Evolutionary conservation across 371 early-diverging fungal genomes (phyloP).

Genomic region (Saksenaea vasiformis): DNA sequence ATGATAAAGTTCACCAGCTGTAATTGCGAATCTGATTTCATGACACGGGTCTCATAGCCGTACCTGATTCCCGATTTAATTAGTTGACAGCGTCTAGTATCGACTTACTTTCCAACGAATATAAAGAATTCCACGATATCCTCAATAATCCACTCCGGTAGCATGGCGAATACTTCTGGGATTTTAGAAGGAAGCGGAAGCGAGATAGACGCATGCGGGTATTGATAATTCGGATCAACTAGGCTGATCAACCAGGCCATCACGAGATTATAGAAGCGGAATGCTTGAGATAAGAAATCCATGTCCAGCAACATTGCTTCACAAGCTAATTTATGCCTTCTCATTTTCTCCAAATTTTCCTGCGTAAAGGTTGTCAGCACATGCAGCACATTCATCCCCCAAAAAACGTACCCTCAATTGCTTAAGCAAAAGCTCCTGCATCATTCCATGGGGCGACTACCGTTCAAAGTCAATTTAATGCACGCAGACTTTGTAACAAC

Average conservation of each 20-base stretch:
- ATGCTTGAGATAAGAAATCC: conserved; percentile 54
- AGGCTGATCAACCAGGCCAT: conserved; percentile 80
- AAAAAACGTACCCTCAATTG: conserved; percentile 48
- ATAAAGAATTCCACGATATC: conserved; percentile 80
- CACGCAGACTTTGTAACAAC: background rate
- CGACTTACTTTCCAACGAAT: conserved; percentile 58
- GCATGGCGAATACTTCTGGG: conserved; percentile 67
- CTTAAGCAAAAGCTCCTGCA: conserved; percentile 58
- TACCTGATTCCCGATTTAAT: conserved; percentile 21
- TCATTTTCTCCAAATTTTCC: conserved; percentile 57
- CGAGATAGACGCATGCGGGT: conserved; percentile 56
- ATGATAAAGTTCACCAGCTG: conserved; percentile 81
- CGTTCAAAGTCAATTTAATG: background rate
- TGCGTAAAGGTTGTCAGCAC: conserved; percentile 5
- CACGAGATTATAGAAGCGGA: conserved; percentile 81
- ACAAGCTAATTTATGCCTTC: conserved; percentile 67
- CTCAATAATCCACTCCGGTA: conserved; percentile 94
- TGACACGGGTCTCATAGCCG: conserved; percentile 63
- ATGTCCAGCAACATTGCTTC: conserved; percentile 81
- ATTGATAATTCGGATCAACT: conserved; percentile 53
- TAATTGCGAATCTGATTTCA: conserved; percentile 61
- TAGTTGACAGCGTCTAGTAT: background rate
- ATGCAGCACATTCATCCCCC: background rate
- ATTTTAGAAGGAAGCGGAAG: conserved; percentile 58
- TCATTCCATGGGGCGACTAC: conserved; percentile 42